Percentiles rank a stretch among this genome's conserved stretches.
Conservation (phyloP, 169 alveolate species). For the Plasmodium fragile region DNA sequence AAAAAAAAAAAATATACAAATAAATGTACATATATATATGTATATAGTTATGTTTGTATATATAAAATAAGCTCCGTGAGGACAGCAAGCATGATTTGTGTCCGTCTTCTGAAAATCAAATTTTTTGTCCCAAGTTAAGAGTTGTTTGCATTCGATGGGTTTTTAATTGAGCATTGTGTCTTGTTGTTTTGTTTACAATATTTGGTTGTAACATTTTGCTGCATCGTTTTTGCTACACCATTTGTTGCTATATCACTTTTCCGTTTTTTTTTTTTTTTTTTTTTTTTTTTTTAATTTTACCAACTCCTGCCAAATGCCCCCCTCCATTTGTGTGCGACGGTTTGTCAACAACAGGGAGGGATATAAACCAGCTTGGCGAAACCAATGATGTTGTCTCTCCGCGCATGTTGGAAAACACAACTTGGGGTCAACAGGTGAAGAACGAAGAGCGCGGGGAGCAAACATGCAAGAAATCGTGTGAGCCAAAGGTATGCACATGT, state of each 20-base stretch:
- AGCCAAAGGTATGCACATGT: background rate
- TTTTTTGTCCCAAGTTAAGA: background rate
- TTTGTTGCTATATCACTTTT: background rate
- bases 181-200: background rate
- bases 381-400: background rate
- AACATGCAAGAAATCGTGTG: background rate
- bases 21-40: no score
- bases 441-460: background rate
- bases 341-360: background rate
- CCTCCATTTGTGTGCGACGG: slow-evolving; percentile 1
- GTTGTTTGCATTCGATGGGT: background rate
- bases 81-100: background rate
- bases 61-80: background rate
- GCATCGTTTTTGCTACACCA: background rate
- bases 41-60: no score
- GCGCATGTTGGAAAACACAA: background rate
- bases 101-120: background rate
- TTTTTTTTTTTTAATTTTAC: background rate
- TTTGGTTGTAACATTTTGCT: background rate
- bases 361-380: background rate
- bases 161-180: background rate
- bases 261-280: background rate
- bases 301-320: background rate
- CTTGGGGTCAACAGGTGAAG: background rate
- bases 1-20: no score